Percentiles rank a stretch among this genome's conserved stretches.
These are phyloP conservation scores for Escallonia rubra DNA, from an alignment of 129 eudicot genomes.

Conservation along the genomic window DNA sequence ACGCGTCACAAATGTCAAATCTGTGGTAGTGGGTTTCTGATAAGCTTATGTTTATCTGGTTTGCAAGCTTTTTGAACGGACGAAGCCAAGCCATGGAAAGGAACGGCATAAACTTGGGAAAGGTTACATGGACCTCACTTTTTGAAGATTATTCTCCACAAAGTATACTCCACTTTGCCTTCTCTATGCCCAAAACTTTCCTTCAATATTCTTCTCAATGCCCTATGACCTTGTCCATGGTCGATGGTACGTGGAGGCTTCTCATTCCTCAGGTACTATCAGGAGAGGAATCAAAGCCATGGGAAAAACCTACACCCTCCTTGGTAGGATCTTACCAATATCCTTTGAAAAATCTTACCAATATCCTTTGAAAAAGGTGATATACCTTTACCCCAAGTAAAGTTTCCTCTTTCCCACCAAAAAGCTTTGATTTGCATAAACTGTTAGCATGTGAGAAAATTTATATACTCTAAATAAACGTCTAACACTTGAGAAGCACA, in stretches of 20 bases:
- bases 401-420: conserved; percentile 6
- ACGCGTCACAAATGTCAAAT: no score
- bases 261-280: conserved; percentile 13
- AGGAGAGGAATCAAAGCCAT: conserved; percentile 6
- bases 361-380: not conserved
- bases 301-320: conserved; percentile 14
- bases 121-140: conserved; percentile 10
- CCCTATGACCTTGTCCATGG: conserved; percentile 25
- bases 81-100: no score
- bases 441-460: not conserved
- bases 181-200: conserved; percentile 6
- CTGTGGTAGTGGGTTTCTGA: no score
- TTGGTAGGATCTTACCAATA: conserved; percentile 10
- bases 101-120: no score
- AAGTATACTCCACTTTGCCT: conserved; percentile 13
- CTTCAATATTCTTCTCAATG: conserved; percentile 17
- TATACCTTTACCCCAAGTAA: conserved; percentile 14
- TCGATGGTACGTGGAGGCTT: conserved; percentile 33
- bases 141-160: not conserved
- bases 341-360: conserved; percentile 11
- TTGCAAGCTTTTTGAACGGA: no score
- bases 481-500: no score
- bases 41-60: no score
- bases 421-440: conserved; percentile 4
- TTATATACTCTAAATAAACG: no score